These are phyloP conservation scores for Haplosporangium sp. DNA, from an alignment of 371 early-diverging fungal genomes.

Conservation along the genomic window DNA sequence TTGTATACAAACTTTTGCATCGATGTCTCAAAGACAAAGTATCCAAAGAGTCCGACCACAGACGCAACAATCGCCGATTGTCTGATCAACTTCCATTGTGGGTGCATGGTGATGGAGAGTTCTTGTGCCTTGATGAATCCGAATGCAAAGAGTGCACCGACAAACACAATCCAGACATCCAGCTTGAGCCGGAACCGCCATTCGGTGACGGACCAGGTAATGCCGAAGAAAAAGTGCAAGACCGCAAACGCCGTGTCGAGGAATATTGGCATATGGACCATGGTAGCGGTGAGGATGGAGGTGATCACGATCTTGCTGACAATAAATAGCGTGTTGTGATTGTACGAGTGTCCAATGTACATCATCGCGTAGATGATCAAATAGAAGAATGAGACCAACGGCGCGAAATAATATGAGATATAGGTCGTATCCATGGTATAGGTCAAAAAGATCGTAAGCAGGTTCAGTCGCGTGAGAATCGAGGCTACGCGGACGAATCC, in stretches of 20 bases:
- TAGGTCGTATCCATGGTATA: constrained; percentile 77
- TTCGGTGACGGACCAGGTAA: constrained; percentile 68
- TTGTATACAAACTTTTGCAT: constrained; percentile 66
- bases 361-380: constrained; percentile 73
- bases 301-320: constrained; percentile 63
- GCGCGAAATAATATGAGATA: constrained; percentile 81
- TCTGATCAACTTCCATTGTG: constrained; percentile 56
- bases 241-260: constrained; percentile 57
- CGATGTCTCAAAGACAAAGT: constrained; percentile 61
- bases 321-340: constrained; percentile 59
- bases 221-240: constrained; percentile 57
- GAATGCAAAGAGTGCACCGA: constrained; percentile 67
- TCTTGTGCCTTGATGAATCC: constrained; percentile 60
- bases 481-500: constrained; percentile 67
- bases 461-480: constrained; percentile 75
- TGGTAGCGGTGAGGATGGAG: constrained; percentile 48
- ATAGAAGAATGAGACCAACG: constrained; percentile 79
- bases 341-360: constrained; percentile 60
- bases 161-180: constrained; percentile 72
- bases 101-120: constrained; percentile 55
- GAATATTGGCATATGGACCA: constrained; percentile 60
- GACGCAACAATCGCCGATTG: constrained; percentile 47
- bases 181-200: constrained; percentile 75
- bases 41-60: constrained; percentile 56
- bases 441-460: constrained; percentile 71